These are phyloP conservation scores for Pistacia vera DNA, from an alignment of 345 rosid species.

Conservation along the genomic window DNA sequence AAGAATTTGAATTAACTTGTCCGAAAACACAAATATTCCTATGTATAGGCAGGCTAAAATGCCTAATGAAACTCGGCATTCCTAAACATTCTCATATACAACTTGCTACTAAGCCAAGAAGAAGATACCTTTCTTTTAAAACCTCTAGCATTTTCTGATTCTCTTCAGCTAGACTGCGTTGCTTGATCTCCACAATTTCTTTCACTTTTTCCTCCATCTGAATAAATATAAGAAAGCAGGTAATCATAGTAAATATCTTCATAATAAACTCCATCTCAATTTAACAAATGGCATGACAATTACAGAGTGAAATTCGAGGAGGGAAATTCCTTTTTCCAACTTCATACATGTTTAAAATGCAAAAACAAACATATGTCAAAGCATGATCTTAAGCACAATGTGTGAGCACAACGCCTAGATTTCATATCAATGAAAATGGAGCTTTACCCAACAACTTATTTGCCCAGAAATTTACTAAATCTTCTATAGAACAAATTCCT, in stretches of 20 bases:
- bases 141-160: constrained; percentile 94
- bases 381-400: background rate
- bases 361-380: background rate
- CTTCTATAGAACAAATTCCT: no score
- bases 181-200: constrained; percentile 98
- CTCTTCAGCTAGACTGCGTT: constrained; percentile 95
- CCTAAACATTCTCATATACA: background rate
- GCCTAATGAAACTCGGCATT: background rate
- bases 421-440: background rate
- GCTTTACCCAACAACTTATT: background rate
- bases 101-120: background rate
- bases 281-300: background rate
- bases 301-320: background rate
- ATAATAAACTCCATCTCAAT: background rate
- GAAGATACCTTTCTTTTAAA: constrained; percentile 77
- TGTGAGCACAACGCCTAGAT: background rate
- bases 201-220: constrained; percentile 99
- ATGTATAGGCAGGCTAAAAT: background rate
- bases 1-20: background rate
- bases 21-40: constrained; percentile 7
- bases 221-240: constrained; percentile 14
- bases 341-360: background rate
- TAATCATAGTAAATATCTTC: constrained; percentile 7
- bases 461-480: background rate
- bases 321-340: background rate